phyloP scores from a whole-genome alignment of 139 green algal genomes.

The Gonium pectorale region DNA sequence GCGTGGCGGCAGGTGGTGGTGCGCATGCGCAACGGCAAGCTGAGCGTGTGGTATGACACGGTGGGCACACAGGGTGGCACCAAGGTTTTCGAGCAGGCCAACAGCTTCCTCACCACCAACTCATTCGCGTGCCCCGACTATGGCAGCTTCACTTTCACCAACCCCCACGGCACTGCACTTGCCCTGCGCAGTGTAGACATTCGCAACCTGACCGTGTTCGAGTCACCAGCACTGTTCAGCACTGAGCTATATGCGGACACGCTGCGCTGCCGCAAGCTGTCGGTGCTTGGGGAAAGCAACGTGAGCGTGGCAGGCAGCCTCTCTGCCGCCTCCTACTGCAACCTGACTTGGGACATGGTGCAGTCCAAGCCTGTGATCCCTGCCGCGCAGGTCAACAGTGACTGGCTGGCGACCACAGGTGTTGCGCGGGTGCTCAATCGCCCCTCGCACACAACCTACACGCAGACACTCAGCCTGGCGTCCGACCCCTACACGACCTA shows the following conservation, averaged over 20 bases:
- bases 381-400: too few relatives aligned
- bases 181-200: not conserved
- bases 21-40: not conserved
- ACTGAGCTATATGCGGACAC: not conserved
- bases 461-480: too few relatives aligned
- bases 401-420: too few relatives aligned
- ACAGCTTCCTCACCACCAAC: not conserved
- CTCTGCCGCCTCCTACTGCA: too few relatives aligned
- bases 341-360: too few relatives aligned
- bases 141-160: not conserved
- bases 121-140: not conserved
- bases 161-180: not conserved
- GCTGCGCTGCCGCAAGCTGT: too few relatives aligned
- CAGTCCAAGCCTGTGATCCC: too few relatives aligned
- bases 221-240: not conserved
- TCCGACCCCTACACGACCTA: too few relatives aligned
- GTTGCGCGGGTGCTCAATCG: too few relatives aligned
- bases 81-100: not conserved
- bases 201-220: constrained; percentile 2
- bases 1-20: not conserved
- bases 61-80: not conserved
- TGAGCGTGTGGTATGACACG: not conserved
- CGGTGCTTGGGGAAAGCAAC: too few relatives aligned
- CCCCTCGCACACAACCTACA: too few relatives aligned
- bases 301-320: too few relatives aligned